Percentiles rank a stretch among this genome's conserved stretches.
phyloP scores from a whole-genome alignment of 306 rosid genomes.

The Trifolium fragiferum region DNA sequence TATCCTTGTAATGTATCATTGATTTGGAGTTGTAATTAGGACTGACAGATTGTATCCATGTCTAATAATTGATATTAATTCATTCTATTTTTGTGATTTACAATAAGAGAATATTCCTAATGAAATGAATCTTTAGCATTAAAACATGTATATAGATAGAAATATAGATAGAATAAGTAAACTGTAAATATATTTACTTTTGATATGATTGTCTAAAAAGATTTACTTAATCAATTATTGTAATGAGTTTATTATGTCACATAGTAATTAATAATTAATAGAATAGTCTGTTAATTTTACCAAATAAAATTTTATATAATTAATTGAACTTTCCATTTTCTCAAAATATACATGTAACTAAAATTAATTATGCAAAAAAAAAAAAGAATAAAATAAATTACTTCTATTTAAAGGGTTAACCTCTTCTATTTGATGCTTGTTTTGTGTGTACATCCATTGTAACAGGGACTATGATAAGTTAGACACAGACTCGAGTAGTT shows the following conservation, averaged over 20 bases:
- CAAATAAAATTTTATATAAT: not conserved
- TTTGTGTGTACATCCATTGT: too few relatives aligned
- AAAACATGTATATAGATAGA: not conserved
- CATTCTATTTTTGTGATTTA: not conserved
- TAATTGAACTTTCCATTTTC: not conserved
- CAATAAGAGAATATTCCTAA: not conserved
- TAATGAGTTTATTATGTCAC: not conserved
- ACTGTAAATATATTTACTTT: not conserved
- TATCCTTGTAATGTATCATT: not conserved
- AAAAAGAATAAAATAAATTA: too few relatives aligned
- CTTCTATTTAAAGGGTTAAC: too few relatives aligned
- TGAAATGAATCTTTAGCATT: not conserved
- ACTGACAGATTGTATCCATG: conserved; percentile 18
- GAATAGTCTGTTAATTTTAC: not conserved
- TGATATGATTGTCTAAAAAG: not conserved
- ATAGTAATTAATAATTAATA: not conserved
- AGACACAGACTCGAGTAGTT: too few relatives aligned
- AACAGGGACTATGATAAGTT: too few relatives aligned
- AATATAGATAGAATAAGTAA: not conserved
- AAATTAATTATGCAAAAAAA: too few relatives aligned
- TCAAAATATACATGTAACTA: not conserved
- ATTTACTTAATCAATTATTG: not conserved
- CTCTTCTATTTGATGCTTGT: too few relatives aligned
- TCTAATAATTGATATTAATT: conserved; percentile 23
- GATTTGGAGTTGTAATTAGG: not conserved